Evolutionary conservation across 805 yeast genomes (phyloP), one percentile per base, ranked within the genome.

Genomic region (Ogataea methylovora): DNA sequence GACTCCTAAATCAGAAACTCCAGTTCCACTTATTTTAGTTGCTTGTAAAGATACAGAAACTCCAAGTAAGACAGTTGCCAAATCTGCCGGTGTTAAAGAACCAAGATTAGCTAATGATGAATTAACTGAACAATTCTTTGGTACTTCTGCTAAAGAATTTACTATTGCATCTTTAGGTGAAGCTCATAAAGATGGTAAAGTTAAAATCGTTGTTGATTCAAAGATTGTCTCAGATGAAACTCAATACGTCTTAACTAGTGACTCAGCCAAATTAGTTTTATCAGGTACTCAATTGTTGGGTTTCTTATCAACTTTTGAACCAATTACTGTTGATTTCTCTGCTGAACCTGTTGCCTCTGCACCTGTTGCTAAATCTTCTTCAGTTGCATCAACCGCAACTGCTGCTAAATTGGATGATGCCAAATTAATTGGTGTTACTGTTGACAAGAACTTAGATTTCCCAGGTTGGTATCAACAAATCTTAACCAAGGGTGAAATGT

Each of bases 391-490:
- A 11, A 46, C 58, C 9, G 46, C 52, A 10, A 35, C 45, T 27
- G 51, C 57, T 25, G 82, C 84, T 34, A 73, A 74, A 43, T 60
- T 81, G 47, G 87, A 78, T 39, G 95, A 84, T 54, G 92, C 95
- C 32, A 87, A 90, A 52, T 66, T 88, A 52, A 84, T 92, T 48
- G 98, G 98, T 62, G 90, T 92, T 58, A 92, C 97, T 30, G 94
- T 84, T 33, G 95, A 86, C 62, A 92, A 92, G 65, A 75, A 78
- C 43, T 69, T 76, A 51, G 98, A 92, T 58, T 92, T 92, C 70
- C 79, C 98, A 42, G 78, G 87, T 34, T 92, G 99, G 99, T 92
- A 92, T 68, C 88, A 88, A 51, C 98, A 92, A 69, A 81, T 94
- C 39, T 73, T 88, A 46, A 84, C 94, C 52, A 92, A 92, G 66